phyloP scores from a whole-genome alignment of 352 stramenopile genomes.

The Phytopythium oedochilum region DNA sequence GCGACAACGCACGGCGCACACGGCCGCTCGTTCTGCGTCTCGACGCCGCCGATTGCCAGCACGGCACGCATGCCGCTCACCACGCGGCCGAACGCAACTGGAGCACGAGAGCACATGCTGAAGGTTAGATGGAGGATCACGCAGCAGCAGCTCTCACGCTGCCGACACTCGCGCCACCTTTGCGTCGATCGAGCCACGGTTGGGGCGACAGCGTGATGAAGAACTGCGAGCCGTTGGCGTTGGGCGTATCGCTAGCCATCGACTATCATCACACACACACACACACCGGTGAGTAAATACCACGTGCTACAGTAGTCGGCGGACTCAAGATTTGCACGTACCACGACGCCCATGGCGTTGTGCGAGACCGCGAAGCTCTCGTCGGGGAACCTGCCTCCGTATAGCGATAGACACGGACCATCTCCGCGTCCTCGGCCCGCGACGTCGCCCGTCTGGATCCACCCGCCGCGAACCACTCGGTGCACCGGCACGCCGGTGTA shows the following conservation, averaged over 20 bases:
- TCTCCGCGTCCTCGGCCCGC: slow-evolving; percentile 35
- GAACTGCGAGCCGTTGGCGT: slow-evolving; percentile 99
- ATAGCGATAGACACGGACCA: slow-evolving; percentile 47
- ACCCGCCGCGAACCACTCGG: slow-evolving; percentile 54
- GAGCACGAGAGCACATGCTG: neutral
- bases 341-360: slow-evolving; percentile 53
- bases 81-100: slow-evolving; percentile 74
- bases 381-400: slow-evolving; percentile 57
- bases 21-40: slow-evolving; percentile 52
- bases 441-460: slow-evolving; percentile 76
- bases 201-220: slow-evolving; percentile 94
- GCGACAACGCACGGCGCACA: slow-evolving; percentile 60
- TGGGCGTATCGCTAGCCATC: slow-evolving; percentile 95
- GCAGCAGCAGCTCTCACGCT: no score
- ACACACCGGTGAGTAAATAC: neutral
- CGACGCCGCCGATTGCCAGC: slow-evolving; percentile 37
- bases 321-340: slow-evolving; percentile 24
- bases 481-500: slow-evolving; percentile 62
- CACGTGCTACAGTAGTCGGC: no score
- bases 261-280: no score
- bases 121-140: neutral
- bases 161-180: slow-evolving; percentile 29
- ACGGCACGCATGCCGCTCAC: slow-evolving; percentile 59
- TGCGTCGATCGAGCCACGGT: slow-evolving; percentile 62
- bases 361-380: slow-evolving; percentile 72